A percentile compares a stretch with the other conserved stretches of the same genome.
Conservation (phyloP, 2,329 filamentous ascomycete genomes). For the Colletotrichum sp. region DNA sequence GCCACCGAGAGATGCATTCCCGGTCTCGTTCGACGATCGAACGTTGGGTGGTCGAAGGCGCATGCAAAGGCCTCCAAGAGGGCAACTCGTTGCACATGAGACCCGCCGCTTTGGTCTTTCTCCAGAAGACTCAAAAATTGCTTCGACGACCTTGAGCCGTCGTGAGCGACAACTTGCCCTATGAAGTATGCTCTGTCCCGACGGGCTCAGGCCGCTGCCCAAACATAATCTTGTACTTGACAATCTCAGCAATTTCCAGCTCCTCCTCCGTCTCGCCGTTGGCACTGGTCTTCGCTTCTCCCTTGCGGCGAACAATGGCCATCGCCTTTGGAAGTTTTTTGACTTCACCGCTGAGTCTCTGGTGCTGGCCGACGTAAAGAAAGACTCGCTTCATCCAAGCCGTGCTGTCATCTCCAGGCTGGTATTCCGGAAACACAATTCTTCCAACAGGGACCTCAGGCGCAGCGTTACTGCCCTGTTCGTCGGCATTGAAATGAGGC, state of each 20-base stretch:
- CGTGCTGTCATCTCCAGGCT: conserved; percentile 59
- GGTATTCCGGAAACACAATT: conserved; percentile 80
- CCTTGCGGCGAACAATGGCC: conserved; percentile 73
- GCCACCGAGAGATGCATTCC: not conserved
- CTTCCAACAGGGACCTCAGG: conserved; percentile 66
- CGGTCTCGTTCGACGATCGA: not conserved
- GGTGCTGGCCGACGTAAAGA: conserved; percentile 86
- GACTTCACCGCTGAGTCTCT: conserved; percentile 87
- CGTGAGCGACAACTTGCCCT: not conserved
- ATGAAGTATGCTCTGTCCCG: conserved; percentile 45
- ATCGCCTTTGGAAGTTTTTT: conserved; percentile 83
- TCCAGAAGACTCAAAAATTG: not conserved
- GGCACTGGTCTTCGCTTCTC: conserved; percentile 27
- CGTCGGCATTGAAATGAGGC: conserved; percentile 48
- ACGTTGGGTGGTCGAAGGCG: fast-evolving
- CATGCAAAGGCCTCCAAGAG: not conserved
- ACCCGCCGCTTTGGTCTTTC: not conserved
- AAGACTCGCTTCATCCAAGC: conserved; percentile 92
- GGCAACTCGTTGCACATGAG: not conserved
- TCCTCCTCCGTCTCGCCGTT: conserved; percentile 53
- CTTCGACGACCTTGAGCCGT: not conserved
- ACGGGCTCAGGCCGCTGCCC: conserved; percentile 86
- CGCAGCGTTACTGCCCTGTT: conserved; percentile 27
- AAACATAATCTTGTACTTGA: conserved; percentile 88
- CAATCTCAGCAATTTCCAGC: conserved; percentile 85